Conservation (phyloP, 768 basidiomycete genomes). For the Mycena rosella region DNA sequence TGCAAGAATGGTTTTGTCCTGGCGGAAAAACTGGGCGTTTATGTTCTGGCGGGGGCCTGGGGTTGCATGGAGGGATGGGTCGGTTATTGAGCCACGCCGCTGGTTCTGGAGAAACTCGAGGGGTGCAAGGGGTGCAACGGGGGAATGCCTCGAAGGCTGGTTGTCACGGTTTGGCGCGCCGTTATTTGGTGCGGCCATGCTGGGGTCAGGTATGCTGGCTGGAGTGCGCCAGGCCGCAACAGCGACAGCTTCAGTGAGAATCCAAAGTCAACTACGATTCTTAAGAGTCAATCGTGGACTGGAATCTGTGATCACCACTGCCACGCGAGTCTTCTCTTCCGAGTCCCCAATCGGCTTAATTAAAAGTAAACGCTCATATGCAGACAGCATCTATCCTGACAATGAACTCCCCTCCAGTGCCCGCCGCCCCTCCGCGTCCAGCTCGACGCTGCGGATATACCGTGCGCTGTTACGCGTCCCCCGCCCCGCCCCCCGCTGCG, state of each 20-base stretch:
- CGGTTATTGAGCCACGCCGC: slow-evolving; percentile 86
- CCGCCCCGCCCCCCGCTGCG: slow-evolving; percentile 48
- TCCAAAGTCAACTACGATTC: background rate
- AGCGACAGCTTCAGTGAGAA: slow-evolving; percentile 12
- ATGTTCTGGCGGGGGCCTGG: slow-evolving; percentile 34
- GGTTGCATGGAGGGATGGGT: slow-evolving; percentile 79
- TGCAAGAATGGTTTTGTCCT: slow-evolving; percentile 48
- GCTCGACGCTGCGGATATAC: slow-evolving; percentile 58
- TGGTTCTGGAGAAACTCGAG: slow-evolving; percentile 86
- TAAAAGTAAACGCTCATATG: too few species aligned
- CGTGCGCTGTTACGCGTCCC: slow-evolving; percentile 70
- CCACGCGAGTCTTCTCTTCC: slow-evolving; percentile 3
- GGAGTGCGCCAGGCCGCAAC: slow-evolving; percentile 4
- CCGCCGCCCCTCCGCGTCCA: slow-evolving; percentile 54
- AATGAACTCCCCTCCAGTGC: slow-evolving; percentile 46
- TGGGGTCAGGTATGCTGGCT: slow-evolving; percentile 9
- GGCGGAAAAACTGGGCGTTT: slow-evolving; percentile 35
- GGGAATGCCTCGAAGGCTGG: slow-evolving; percentile 57
- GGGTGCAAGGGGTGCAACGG: slow-evolving; percentile 75
- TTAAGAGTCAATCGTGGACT: background rate
- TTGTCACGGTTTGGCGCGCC: slow-evolving; percentile 46
- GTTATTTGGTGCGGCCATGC: slow-evolving; percentile 35
- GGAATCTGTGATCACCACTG: background rate
- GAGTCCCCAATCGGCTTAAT: slow-evolving; percentile 20
- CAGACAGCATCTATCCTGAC: background rate